Conservation (phyloP, 2,329 filamentous ascomycete species). For the Akanthomyces muscarius region DNA sequence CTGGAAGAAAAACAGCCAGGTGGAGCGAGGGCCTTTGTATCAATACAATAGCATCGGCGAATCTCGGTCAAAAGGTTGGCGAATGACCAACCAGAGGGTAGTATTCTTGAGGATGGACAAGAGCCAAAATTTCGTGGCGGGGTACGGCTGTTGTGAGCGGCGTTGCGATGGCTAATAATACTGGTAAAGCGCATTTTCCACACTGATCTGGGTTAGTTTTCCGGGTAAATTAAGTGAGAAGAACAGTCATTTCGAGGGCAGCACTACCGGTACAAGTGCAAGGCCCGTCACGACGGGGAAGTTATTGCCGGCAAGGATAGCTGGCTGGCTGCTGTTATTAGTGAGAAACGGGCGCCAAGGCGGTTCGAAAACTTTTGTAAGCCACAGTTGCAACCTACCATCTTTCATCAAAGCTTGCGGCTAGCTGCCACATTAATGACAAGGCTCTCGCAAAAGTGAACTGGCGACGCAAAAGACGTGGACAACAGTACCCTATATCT, state of each 20-base stretch:
- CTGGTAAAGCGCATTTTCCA: background rate
- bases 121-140: background rate
- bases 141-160: background rate
- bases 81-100: background rate
- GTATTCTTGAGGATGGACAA: background rate
- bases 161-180: background rate
- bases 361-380: background rate
- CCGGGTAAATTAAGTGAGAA: background rate
- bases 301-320: background rate
- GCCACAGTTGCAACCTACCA: background rate
- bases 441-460: background rate
- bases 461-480: too few relatives aligned
- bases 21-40: background rate
- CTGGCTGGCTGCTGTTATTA: background rate
- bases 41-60: slow-evolving; percentile 8
- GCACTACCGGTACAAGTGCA: background rate
- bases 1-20: background rate
- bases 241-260: background rate
- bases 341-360: background rate
- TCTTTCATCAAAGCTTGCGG: background rate
- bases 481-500: background rate
- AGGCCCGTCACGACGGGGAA: background rate
- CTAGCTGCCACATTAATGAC: background rate
- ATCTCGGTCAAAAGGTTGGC: slow-evolving; percentile 9
- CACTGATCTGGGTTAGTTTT: background rate